phyloP scores from a whole-genome alignment of 805 yeast species.

The Suhomyces faveliae region DNA sequence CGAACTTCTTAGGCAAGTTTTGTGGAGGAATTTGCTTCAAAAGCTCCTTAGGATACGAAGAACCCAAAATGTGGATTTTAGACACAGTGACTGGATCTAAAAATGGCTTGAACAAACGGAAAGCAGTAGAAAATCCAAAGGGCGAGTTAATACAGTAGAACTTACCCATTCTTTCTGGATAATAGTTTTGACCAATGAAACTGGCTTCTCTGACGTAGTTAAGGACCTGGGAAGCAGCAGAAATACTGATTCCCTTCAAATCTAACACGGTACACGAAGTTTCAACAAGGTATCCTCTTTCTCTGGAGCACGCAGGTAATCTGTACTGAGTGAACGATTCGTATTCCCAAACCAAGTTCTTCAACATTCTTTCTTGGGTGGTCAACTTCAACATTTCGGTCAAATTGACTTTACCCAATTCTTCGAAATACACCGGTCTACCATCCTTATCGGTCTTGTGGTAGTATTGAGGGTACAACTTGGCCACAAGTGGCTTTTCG shows the following conservation, averaged over 20 bases:
- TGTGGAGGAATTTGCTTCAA: constrained; percentile 90
- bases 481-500: constrained; percentile 90
- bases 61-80: constrained; percentile 85
- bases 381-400: constrained; percentile 91
- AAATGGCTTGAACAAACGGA: constrained; percentile 86
- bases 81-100: constrained; percentile 97
- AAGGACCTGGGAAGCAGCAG: constrained; percentile 80
- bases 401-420: constrained; percentile 86
- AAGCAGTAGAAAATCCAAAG: constrained; percentile 94
- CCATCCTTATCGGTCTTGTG: constrained; percentile 97
- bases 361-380: constrained; percentile 92
- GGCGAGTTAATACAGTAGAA: constrained; percentile 96
- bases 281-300: constrained; percentile 74
- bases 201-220: constrained; percentile 92
- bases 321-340: constrained; percentile 83
- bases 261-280: constrained; percentile 96
- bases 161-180: constrained; percentile 99
- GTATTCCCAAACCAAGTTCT: constrained; percentile 96
- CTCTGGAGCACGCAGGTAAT: constrained; percentile 92
- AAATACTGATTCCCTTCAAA: constrained; percentile 86
- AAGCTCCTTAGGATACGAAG: constrained; percentile 75
- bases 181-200: constrained; percentile 90
- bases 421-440: constrained; percentile 93
- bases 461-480: constrained; percentile 92
- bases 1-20: constrained; percentile 88